These are phyloP conservation scores for Vicia faba DNA, from an alignment of 306 rosid species.

Conservation along the genomic window DNA sequence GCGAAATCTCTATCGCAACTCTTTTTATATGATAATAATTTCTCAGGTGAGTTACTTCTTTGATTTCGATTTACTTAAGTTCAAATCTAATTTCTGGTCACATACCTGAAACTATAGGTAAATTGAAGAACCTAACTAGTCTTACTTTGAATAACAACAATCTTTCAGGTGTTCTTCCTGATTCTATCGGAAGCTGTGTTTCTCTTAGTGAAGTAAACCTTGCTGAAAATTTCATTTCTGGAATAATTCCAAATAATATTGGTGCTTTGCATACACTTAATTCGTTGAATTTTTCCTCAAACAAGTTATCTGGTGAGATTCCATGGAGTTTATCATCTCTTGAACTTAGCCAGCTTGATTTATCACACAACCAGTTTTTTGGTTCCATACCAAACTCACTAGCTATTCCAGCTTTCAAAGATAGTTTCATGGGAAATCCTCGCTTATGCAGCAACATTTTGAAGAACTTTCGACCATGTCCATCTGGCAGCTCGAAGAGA, in stretches of 20 bases:
- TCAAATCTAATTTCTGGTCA: constrained; percentile 60
- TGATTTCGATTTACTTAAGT: constrained; percentile 53
- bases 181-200: constrained; percentile 66
- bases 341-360: constrained; percentile 73
- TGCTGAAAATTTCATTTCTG: constrained; percentile 60
- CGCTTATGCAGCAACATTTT: constrained; percentile 66
- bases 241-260: constrained; percentile 61
- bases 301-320: constrained; percentile 64
- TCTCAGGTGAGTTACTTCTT: constrained; percentile 66
- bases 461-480: constrained; percentile 49
- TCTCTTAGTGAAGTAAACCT: constrained; percentile 59
- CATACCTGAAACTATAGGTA: constrained; percentile 64
- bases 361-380: constrained; percentile 59
- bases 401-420: constrained; percentile 57
- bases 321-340: constrained; percentile 58
- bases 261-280: constrained; percentile 68
- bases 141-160: constrained; percentile 10
- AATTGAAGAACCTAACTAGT: constrained; percentile 51
- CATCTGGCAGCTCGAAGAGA: constrained; percentile 39
- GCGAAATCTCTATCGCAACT: constrained; percentile 68
- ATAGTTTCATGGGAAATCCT: constrained; percentile 70
- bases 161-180: constrained; percentile 66
- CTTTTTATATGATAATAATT: constrained; percentile 49
- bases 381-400: constrained; percentile 71
- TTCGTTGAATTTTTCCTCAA: constrained; percentile 70